Conservation (phyloP, 169 alveolate species). For the Cryptosporidium andersoni region DNA sequence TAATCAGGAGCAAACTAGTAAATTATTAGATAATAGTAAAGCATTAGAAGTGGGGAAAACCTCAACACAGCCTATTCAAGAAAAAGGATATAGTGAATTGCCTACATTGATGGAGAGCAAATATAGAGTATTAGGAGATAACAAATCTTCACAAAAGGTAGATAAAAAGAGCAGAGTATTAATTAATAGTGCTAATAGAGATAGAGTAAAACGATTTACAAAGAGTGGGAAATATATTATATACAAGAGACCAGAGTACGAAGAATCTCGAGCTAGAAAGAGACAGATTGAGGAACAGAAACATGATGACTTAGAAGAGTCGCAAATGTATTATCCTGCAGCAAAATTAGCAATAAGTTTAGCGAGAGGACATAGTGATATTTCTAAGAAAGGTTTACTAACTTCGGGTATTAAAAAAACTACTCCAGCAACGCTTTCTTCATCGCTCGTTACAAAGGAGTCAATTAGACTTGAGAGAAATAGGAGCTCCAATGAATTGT, state of each 20-base stretch:
- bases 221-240: constrained; percentile 54
- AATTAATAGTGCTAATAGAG: background rate
- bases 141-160: background rate
- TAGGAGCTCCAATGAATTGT: constrained; percentile 48
- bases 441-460: background rate
- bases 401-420: background rate
- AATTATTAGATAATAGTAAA: background rate
- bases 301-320: too few species aligned
- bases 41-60: background rate
- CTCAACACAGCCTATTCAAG: background rate
- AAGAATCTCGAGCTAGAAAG: constrained; percentile 9
- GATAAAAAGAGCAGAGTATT: background rate
- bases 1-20: too few species aligned
- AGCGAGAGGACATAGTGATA: constrained; percentile 64
- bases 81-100: background rate
- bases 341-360: constrained; percentile 61
- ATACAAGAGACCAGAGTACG: constrained; percentile 55
- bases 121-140: background rate
- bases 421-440: background rate
- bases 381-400: constrained; percentile 22
- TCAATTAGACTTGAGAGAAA: background rate
- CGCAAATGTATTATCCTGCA: constrained; percentile 22
- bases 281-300: background rate
- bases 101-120: background rate
- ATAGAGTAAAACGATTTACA: constrained; percentile 38